These are phyloP conservation scores for Candida gorgasii DNA, from an alignment of 805 yeast genomes.

Conservation along the genomic window DNA sequence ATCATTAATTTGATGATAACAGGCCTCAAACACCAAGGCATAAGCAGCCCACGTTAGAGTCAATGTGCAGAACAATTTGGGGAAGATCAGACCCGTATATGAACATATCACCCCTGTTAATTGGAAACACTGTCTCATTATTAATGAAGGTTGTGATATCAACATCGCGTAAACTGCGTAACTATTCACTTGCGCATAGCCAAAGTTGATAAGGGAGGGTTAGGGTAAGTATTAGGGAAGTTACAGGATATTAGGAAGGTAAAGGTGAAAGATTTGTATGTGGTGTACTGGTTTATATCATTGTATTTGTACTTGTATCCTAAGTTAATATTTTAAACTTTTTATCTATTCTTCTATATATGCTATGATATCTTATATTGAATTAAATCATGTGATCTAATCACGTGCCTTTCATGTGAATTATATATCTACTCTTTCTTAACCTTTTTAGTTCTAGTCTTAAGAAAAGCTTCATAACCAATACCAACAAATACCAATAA, in stretches of 20 bases:
- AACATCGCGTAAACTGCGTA: slow-evolving; percentile 19
- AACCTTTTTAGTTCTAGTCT: slow-evolving; percentile 11
- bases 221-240: no score
- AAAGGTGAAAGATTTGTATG: background rate
- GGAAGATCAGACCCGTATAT: slow-evolving; percentile 37
- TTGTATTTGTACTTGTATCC: no score
- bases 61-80: slow-evolving; percentile 46
- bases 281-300: no score
- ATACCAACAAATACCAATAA: slow-evolving; percentile 81
- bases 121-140: slow-evolving; percentile 19
- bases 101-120: slow-evolving; percentile 12
- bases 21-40: slow-evolving; percentile 24
- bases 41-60: slow-evolving; percentile 51
- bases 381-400: no score
- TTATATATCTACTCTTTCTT: slow-evolving; percentile 4
- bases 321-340: no score
- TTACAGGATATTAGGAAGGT: no score
- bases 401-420: no score
- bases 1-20: slow-evolving; percentile 17
- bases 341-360: no score
- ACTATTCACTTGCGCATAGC: no score
- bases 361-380: no score
- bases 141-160: slow-evolving; percentile 24
- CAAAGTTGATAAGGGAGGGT: no score
- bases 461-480: slow-evolving; percentile 65